Conservation (phyloP, 768 basidiomycete genomes). For the Cyclocybe cylindracea region DNA sequence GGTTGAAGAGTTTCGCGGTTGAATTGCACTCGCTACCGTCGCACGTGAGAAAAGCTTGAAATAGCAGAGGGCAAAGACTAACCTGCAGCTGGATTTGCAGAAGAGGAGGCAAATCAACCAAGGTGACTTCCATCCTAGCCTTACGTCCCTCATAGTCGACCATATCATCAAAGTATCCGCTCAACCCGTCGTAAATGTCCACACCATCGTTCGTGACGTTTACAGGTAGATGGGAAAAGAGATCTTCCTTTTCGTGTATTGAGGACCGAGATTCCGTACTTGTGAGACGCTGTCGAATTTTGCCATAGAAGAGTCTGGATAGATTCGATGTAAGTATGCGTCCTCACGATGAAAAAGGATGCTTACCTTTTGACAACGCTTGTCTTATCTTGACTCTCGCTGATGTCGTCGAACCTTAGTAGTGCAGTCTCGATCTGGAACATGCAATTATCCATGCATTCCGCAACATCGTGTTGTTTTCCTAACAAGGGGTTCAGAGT, state of each 20-base stretch:
- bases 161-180: slow-evolving; percentile 86
- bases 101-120: slow-evolving; percentile 86
- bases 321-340: no score
- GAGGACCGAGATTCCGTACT: slow-evolving; percentile 48
- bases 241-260: slow-evolving; percentile 83
- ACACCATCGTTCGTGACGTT: slow-evolving; percentile 88
- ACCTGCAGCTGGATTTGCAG: slow-evolving; percentile 97
- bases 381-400: slow-evolving; percentile 56
- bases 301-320: slow-evolving; percentile 80
- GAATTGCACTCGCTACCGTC: slow-evolving; percentile 83
- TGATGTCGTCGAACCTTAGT: slow-evolving; percentile 65
- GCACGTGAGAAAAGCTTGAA: neutral
- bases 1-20: slow-evolving; percentile 89
- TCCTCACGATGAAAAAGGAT: neutral
- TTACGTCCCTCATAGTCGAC: slow-evolving; percentile 88
- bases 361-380: slow-evolving; percentile 83
- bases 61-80: slow-evolving; percentile 15
- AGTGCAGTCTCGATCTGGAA: slow-evolving; percentile 96
- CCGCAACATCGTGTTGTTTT: slow-evolving; percentile 96
- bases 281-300: slow-evolving; percentile 60
- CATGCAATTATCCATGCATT: slow-evolving; percentile 99
- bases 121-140: slow-evolving; percentile 82
- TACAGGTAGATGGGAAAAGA: slow-evolving; percentile 92
- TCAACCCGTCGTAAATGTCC: slow-evolving; percentile 93
- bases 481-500: slow-evolving; percentile 46